Evolutionary conservation across 2,329 filamentous ascomycete genomes (phyloP).

Genomic region (Fusarium sororula): DNA sequence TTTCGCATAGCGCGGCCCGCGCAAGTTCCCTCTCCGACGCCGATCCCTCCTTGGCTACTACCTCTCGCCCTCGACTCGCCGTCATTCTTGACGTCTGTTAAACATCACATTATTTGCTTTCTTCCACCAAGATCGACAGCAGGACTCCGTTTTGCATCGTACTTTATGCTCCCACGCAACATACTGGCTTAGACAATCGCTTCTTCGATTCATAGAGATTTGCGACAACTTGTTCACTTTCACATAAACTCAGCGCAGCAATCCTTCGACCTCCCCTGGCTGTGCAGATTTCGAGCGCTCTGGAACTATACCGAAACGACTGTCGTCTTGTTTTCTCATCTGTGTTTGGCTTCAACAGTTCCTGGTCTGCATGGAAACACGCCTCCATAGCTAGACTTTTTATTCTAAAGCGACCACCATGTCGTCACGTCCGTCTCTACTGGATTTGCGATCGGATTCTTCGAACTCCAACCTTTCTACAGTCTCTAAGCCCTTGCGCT

Average conservation of each 20-base stretch:
- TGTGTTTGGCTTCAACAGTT: background rate
- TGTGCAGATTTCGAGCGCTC: background rate
- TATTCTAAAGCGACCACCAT: slow-evolving; percentile 49
- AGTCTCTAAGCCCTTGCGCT: slow-evolving; percentile 66
- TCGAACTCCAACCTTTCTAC: slow-evolving; percentile 57
- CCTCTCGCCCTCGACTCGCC: slow-evolving; percentile 21
- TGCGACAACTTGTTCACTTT: background rate
- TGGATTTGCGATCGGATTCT: slow-evolving; percentile 69
- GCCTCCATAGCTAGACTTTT: slow-evolving; percentile 15
- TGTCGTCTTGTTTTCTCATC: background rate
- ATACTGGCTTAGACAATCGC: background rate
- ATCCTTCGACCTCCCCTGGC: background rate
- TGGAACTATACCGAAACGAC: background rate
- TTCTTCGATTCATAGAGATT: slow-evolving; percentile 4
- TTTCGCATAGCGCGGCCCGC: slow-evolving; percentile 32
- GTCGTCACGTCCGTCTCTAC: slow-evolving; percentile 64
- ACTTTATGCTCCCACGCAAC: background rate
- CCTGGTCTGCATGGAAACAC: slow-evolving; percentile 31
- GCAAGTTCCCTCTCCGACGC: slow-evolving; percentile 30
- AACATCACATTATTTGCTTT: slow-evolving; percentile 20
- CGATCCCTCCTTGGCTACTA: slow-evolving; percentile 35
- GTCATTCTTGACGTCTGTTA: slow-evolving; percentile 21
- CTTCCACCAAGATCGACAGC: background rate
- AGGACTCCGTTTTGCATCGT: background rate
- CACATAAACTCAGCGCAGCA: background rate